A percentile compares a stretch with the other conserved stretches of the same genome.
Evolutionary conservation across 2,329 filamentous ascomycete species (phyloP).

Genomic region (Proliferodiscus dingleyae): DNA sequence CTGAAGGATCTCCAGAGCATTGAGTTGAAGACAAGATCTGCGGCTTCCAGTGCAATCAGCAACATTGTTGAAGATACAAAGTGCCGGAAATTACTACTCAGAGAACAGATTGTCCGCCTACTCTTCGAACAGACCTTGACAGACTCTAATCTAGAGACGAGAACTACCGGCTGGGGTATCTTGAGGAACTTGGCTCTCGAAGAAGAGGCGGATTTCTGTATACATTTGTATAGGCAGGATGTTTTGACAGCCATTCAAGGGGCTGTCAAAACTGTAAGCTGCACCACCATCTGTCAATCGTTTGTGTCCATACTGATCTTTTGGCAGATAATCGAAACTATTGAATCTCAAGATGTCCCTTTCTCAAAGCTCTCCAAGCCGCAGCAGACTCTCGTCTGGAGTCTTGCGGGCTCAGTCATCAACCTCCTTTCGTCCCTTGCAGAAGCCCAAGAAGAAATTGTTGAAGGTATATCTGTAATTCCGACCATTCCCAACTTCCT

Average conservation of each 20-base stretch:
- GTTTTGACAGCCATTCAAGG: slow-evolving; percentile 56
- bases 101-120: slow-evolving; percentile 61
- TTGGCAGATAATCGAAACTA: slow-evolving; percentile 28
- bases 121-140: slow-evolving; percentile 60
- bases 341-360: slow-evolving; percentile 32
- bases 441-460: slow-evolving; percentile 56
- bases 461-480: slow-evolving; percentile 48
- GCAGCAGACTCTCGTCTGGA: slow-evolving; percentile 50
- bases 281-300: not conserved
- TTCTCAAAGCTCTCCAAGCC: slow-evolving; percentile 47
- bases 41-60: slow-evolving; percentile 54
- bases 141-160: slow-evolving; percentile 57
- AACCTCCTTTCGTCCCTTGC: slow-evolving; percentile 49
- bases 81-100: slow-evolving; percentile 59
- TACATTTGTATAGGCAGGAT: slow-evolving; percentile 60
- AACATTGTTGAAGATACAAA: slow-evolving; percentile 58
- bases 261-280: slow-evolving; percentile 47
- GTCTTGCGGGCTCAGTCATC: slow-evolving; percentile 49
- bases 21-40: slow-evolving; percentile 53
- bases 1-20: slow-evolving; percentile 55
- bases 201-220: slow-evolving; percentile 62
- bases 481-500: slow-evolving; percentile 48
- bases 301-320: slow-evolving; percentile 7
- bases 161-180: slow-evolving; percentile 64
- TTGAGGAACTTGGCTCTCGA: slow-evolving; percentile 56